These are phyloP conservation scores for Candolleomyces aberdarensis DNA, from an alignment of 768 basidiomycete genomes.

Conservation along the genomic window DNA sequence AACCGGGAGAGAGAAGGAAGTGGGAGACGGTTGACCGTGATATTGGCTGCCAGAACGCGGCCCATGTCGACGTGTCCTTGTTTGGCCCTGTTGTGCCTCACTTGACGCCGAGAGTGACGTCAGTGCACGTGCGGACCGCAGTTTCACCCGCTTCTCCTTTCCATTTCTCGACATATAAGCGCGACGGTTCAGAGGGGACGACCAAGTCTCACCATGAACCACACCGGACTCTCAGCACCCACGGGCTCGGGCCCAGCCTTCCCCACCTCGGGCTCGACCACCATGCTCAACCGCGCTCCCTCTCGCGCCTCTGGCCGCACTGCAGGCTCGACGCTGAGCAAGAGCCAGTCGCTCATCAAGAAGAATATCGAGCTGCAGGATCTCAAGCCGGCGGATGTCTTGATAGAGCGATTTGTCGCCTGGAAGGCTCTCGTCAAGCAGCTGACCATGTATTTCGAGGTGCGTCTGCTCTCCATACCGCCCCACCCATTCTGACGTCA, in stretches of 20 bases:
- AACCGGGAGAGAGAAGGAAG: background rate
- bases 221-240: background rate
- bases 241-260: too few relatives aligned
- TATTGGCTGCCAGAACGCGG: background rate
- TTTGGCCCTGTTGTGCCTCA: constrained; percentile 1
- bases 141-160: too few relatives aligned
- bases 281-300: constrained; percentile 62
- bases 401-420: constrained; percentile 90
- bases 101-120: background rate
- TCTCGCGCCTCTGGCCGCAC: constrained; percentile 64
- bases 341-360: constrained; percentile 87
- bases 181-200: too few relatives aligned
- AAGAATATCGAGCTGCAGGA: constrained; percentile 91
- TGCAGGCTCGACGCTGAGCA: constrained; percentile 68
- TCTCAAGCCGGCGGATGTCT: constrained; percentile 89
- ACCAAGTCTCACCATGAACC: too few relatives aligned
- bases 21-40: background rate
- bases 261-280: background rate
- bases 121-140: background rate
- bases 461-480: constrained; percentile 13
- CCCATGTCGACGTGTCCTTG: constrained; percentile 5
- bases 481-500: background rate
- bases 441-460: constrained; percentile 88
- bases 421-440: constrained; percentile 99
- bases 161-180: too few relatives aligned